Evolutionary conservation across 2,329 filamentous ascomycete species (phyloP).

Genomic region (Trichoderma hamatum): DNA sequence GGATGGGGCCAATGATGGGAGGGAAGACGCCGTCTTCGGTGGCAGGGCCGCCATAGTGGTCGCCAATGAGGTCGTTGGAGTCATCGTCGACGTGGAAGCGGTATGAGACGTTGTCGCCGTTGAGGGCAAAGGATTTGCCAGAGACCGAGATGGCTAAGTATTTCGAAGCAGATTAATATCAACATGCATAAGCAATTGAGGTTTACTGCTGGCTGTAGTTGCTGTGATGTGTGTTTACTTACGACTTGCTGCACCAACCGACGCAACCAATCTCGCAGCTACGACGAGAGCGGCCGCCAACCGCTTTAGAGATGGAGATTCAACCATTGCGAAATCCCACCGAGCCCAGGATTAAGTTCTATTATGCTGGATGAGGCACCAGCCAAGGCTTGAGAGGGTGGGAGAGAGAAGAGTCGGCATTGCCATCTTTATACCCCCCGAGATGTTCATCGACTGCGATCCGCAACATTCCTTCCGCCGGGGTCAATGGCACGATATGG

Average conservation of each 20-base stretch:
- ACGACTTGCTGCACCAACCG: slow-evolving; percentile 20
- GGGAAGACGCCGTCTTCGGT: slow-evolving; percentile 52
- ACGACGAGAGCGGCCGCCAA: slow-evolving; percentile 15
- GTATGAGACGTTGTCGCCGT: slow-evolving; percentile 61
- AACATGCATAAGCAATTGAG: neutral
- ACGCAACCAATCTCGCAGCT: slow-evolving; percentile 12
- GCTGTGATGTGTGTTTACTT: neutral
- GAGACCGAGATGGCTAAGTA: slow-evolving; percentile 52
- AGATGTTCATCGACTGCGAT: neutral
- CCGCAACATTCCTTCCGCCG: slow-evolving; percentile 18
- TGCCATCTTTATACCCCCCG: slow-evolving; percentile 10
- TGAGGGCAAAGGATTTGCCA: slow-evolving; percentile 59
- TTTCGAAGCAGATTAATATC: neutral
- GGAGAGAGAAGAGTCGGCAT: neutral
- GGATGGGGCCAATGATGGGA: slow-evolving; percentile 38
- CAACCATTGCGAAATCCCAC: slow-evolving; percentile 10
- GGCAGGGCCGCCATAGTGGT: slow-evolving; percentile 63
- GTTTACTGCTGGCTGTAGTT: neutral
- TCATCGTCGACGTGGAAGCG: slow-evolving; percentile 63
- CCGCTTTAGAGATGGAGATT: slow-evolving; percentile 3
- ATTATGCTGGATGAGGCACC: neutral
- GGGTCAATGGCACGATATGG: slow-evolving; percentile 15
- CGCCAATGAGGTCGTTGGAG: slow-evolving; percentile 59
- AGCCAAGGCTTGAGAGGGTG: neutral
- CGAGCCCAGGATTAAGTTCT: neutral